Percentiles rank a stretch among this genome's conserved stretches.
These are phyloP conservation scores for Pharnaceum exiguum DNA, from an alignment of 148 eudicot genomes.

Conservation along the genomic window DNA sequence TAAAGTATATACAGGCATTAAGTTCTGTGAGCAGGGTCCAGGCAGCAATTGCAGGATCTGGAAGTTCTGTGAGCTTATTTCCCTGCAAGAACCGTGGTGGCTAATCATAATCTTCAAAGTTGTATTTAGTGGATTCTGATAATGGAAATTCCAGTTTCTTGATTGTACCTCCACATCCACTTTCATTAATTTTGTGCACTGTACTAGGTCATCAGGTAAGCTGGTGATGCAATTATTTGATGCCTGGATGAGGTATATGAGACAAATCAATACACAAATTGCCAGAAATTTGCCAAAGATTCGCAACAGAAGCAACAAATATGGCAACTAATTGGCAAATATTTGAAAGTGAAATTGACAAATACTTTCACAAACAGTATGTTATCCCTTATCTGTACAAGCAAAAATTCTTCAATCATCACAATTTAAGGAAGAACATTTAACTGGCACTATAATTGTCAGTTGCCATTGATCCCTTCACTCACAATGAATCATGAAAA, in stretches of 20 bases:
- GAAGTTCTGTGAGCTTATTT: slow-evolving; percentile 63
- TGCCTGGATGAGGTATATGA: slow-evolving; percentile 39
- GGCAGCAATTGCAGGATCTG: slow-evolving; percentile 61
- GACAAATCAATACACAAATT: neutral
- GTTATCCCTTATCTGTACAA: too few relatives aligned
- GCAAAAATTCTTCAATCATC: too few relatives aligned
- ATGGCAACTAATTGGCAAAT: too few relatives aligned
- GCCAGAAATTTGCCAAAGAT: too few relatives aligned
- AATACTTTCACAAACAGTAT: too few relatives aligned
- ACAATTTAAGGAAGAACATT: too few relatives aligned
- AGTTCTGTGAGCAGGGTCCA: slow-evolving; percentile 83
- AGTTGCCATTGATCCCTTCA: too few relatives aligned
- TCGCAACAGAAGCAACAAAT: too few relatives aligned
- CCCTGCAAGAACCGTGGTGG: slow-evolving; percentile 45
- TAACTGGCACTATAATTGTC: too few relatives aligned
- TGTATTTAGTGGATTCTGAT: neutral
- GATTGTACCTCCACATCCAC: slow-evolving; percentile 78
- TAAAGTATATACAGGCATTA: slow-evolving; percentile 61
- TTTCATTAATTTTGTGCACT: slow-evolving; percentile 65
- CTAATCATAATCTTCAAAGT: neutral
- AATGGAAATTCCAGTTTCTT: neutral
- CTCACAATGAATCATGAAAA: too few relatives aligned
- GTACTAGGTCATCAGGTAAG: slow-evolving; percentile 72
- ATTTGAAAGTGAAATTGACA: too few relatives aligned
- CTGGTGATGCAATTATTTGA: slow-evolving; percentile 75